Conservation (phyloP, 2,329 filamentous ascomycete species). For the Grosmannia serpens region DNA sequence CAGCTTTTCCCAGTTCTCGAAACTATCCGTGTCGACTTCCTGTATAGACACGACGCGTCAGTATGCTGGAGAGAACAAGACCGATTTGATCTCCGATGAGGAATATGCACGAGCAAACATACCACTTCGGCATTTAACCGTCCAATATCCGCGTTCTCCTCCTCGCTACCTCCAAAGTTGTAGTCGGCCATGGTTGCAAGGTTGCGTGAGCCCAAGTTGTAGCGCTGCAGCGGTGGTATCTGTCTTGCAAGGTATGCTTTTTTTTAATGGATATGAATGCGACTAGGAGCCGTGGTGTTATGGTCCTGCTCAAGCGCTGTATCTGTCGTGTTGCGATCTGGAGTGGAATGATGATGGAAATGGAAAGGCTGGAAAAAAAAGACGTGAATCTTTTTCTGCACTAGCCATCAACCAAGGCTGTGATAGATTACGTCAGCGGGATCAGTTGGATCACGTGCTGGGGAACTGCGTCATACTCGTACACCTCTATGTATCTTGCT, state of each 20-base stretch:
- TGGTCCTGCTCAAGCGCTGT: too few relatives aligned
- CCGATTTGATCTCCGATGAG: not conserved
- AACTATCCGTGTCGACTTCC: constrained; percentile 72
- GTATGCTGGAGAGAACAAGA: not conserved
- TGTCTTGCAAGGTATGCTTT: not conserved
- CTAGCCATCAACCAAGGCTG: not conserved
- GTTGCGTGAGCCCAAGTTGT: too few relatives aligned
- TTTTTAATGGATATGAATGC: too few relatives aligned
- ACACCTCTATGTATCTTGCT: too few relatives aligned
- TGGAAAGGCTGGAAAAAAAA: not conserved
- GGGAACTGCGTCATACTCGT: not conserved
- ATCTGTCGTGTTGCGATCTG: not conserved
- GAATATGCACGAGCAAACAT: constrained; percentile 25
- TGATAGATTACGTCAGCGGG: not conserved
- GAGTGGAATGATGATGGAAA: not conserved
- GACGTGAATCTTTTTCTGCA: not conserved
- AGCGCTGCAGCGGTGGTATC: not conserved
- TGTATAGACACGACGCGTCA: constrained; percentile 15
- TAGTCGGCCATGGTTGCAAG: constrained; percentile 53
- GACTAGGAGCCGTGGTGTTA: too few relatives aligned
- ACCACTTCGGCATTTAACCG: constrained; percentile 71
- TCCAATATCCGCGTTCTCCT: constrained; percentile 72
- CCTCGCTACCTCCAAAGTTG: constrained; percentile 61
- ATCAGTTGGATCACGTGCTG: not conserved
- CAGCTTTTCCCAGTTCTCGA: constrained; percentile 90